Percentiles rank a stretch among this genome's conserved stretches.
Evolutionary conservation across 2,329 filamentous ascomycete genomes (phyloP).

Genomic region (Ascochyta koolunga): DNA sequence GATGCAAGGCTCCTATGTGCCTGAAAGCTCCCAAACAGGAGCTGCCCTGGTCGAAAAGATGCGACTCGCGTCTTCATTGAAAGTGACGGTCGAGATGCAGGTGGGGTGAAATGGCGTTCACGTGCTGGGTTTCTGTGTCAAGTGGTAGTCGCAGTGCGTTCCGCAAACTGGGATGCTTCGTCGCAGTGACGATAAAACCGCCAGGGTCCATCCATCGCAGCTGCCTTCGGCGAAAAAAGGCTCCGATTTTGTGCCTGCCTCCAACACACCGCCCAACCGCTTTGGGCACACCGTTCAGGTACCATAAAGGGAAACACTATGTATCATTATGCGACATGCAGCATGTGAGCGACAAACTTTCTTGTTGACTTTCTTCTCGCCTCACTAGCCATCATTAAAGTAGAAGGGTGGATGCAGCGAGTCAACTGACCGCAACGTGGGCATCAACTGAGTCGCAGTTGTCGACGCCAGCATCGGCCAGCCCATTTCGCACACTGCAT

Average conservation of each 20-base stretch:
- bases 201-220: conserved; percentile 11
- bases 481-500: conserved; percentile 4
- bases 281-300: conserved; percentile 3
- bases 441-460: no score
- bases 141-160: conserved; percentile 7
- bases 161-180: conserved; percentile 8
- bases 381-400: background rate
- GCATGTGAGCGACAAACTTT: background rate
- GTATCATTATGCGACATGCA: conserved; percentile 3
- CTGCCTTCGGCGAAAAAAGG: conserved; percentile 12
- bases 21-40: conserved; percentile 26
- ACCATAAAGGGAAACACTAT: background rate
- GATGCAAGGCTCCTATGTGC: conserved; percentile 15
- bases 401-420: background rate
- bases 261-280: background rate
- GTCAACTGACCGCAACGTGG: background rate
- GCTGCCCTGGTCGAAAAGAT: conserved; percentile 31
- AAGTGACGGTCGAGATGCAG: conserved; percentile 1
- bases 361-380: background rate
- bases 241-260: conserved; percentile 7
- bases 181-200: conserved; percentile 16
- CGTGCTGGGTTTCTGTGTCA: conserved; percentile 7
- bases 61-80: conserved; percentile 36
- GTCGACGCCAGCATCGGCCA: background rate
- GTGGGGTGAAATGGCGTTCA: background rate